Evolutionary conservation across 257 asterid genomes (phyloP), one percentile per base, ranked within the genome.

Genomic region (Rubia yunnanensis): DNA sequence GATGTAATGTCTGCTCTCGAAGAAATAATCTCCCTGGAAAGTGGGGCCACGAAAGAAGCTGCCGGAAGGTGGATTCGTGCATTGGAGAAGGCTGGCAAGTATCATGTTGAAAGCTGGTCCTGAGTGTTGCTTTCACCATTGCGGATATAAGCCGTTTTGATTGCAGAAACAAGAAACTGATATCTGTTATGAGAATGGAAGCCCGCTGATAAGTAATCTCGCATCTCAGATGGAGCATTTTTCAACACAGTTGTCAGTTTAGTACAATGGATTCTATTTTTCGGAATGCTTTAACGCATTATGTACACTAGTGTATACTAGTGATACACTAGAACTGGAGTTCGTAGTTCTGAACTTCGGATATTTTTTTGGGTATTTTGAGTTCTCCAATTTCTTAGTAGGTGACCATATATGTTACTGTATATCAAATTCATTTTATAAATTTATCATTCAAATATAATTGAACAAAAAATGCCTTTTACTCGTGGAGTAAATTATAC

Each of bases 51-150:
- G 3, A 92, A 67, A 72, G 96, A 90, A 59, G 82, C 74, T 28
- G 89, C 95, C 18, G 67, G 63, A 23, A 81, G 80, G 75, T 86
- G 95, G 95, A 86, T 89, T 60, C 76, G 85, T 44, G 77, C 82
- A 3, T 72, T 88, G 75, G 99, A 88, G 62, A 88, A 80, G 79
- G 92, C 90, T 27, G 88, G 95, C 49, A 90, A 81, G 75, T 89
- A 90, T 74, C 89, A 85, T 73, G 91, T 90, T 18, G 99, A 94
- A 79, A 91, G 97, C 66, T 94, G 99, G 99, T 84, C 95, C 78
- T 84, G 68, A 81, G 26, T 39, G 28, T 65, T 22, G 1, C 1
- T 3, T 49, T 49, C 55, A 20, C 7, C 15, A 20, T 3, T 24
- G 14, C 57, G 11, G 20, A 7, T 49, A 3, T 13, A 3, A 49